phyloP scores from a whole-genome alignment of 345 rosid species.

The Sisymbrium irio region DNA sequence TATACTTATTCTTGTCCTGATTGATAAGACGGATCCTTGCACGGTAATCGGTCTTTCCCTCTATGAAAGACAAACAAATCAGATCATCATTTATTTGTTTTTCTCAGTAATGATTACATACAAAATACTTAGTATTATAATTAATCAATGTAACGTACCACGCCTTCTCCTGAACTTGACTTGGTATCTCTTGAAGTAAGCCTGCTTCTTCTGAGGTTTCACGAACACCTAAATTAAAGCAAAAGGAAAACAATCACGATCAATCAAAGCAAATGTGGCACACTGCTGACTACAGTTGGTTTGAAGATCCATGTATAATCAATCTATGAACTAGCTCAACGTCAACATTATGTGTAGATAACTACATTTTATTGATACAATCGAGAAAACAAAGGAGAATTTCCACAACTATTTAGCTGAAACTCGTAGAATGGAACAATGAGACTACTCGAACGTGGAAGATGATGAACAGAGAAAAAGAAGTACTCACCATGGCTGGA shows the following conservation, averaged over 20 bases:
- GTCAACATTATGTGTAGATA: neutral
- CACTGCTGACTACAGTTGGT: too few species aligned
- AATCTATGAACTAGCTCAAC: neutral
- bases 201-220: slow-evolving; percentile 19
- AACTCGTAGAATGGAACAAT: neutral
- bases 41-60: slow-evolving; percentile 85
- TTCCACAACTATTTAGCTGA: neutral
- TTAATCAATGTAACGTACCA: slow-evolving; percentile 9
- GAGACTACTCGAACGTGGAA: neutral
- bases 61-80: slow-evolving; percentile 23
- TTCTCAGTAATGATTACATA: neutral
- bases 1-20: slow-evolving; percentile 31
- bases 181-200: slow-evolving; percentile 32
- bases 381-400: neutral
- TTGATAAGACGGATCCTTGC: slow-evolving; percentile 51
- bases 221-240: slow-evolving; percentile 18
- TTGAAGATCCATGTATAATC: too few species aligned
- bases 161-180: slow-evolving; percentile 32
- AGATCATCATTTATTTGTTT: neutral
- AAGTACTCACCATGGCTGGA: slow-evolving; percentile 1
- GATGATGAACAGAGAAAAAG: neutral
- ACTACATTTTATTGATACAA: neutral
- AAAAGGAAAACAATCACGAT: neutral
- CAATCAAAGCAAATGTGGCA: neutral
- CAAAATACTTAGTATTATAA: too few species aligned